Evolutionary conservation across 495 filamentous ascomycete species (phyloP).

Genomic region (Platismatia glauca): DNA sequence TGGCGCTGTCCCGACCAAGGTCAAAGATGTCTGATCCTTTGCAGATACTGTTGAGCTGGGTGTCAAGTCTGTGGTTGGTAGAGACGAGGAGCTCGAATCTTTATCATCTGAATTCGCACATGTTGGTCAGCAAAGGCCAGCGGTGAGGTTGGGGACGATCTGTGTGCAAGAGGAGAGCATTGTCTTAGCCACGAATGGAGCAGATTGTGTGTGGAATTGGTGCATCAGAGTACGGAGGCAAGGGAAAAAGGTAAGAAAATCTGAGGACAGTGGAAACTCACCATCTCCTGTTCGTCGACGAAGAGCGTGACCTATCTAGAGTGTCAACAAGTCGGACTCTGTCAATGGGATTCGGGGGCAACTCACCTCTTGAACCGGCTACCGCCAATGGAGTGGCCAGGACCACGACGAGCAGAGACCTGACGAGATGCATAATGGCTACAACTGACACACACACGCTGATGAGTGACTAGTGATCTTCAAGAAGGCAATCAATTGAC

Average conservation of each 20-base stretch:
- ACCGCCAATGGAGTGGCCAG: conserved; percentile 8
- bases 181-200: not conserved
- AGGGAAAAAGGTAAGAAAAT: not conserved
- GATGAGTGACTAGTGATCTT: not conserved
- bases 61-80: conserved; percentile 8
- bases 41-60: conserved; percentile 6
- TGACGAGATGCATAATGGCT: conserved; percentile 9
- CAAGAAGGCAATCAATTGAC: not conserved
- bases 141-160: not conserved
- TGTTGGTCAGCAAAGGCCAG: not conserved
- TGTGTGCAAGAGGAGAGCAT: not conserved
- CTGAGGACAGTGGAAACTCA: not conserved
- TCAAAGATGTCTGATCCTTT: not conserved
- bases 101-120: conserved; percentile 2
- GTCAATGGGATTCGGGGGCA: not conserved
- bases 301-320: not conserved
- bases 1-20: not conserved
- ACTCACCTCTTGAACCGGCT: conserved; percentile 12
- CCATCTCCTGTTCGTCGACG: conserved; percentile 6
- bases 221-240: not conserved
- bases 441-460: not conserved
- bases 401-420: conserved; percentile 1
- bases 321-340: not conserved
- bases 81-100: conserved; percentile 1
- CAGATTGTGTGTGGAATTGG: not conserved